Base-by-base conservation (phyloP, 108 stramenopile genomes). In the Cyclotella atomus region DNA sequence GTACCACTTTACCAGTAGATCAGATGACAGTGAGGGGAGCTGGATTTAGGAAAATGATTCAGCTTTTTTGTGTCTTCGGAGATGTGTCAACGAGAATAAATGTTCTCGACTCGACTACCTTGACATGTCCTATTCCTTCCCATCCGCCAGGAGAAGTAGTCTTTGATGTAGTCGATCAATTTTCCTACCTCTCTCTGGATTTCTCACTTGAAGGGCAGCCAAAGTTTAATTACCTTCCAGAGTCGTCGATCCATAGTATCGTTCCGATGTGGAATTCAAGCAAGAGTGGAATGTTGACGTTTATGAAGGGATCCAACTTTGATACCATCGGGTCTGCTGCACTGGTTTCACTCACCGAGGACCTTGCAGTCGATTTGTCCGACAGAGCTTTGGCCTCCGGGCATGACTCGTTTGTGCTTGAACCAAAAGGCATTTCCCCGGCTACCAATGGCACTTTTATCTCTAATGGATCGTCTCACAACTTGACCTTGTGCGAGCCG, bases 401-500 rank as follows among this genome's bases (percentile, higher is more conserved):
- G 25, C 83, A 73, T 24, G 60, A 36, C 36, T 88, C 23, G 24
- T 32, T 73, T 12, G 19, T 63, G 21, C 29, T 46, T 14, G 45
- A 55, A 38, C 34, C 43, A 10, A 44, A n/a, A n/a, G 15, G 36
- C 16, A 21, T 38, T 19, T 33, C 47, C 9, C 67, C 49, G 7
- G 82, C 87, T 28, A 80, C 87, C 33, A 88, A 88, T 73, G 87
- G 87, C 2, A 88, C 87, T 25, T 35, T 21, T 7, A 80, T 75
- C 55, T 16, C 10, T 9, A 14, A 4, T 10, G 15, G 35, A 16
- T 23, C 53, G 5, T 21, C 32, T 23, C 34, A 50, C 34, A 95
- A 93, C 60, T 89, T 93, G 64, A 94, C 95, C 16, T 62, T 91
- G 33, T 94, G 92, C 52, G 61, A 61, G 33, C 89, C 92, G 0